Percentiles rank a stretch among this genome's conserved stretches.
These are phyloP conservation scores for Rhododendron griersonianum DNA, from an alignment of 148 eudicot genomes.

Conservation along the genomic window DNA sequence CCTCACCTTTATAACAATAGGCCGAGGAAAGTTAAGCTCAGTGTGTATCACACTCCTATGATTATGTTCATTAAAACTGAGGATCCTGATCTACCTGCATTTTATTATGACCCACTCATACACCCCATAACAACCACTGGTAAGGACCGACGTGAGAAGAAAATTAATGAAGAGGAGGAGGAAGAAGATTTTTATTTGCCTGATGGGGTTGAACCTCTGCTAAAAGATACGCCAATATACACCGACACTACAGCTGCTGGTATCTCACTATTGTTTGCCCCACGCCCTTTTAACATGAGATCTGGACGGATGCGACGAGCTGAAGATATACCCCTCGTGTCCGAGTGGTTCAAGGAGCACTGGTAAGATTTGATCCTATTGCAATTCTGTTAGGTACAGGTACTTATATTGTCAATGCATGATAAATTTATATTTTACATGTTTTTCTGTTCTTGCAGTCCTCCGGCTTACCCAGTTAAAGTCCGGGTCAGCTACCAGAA, in stretches of 20 bases:
- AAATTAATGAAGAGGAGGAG: slow-evolving; percentile 61
- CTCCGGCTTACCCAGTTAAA: slow-evolving; percentile 97
- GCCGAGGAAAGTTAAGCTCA: slow-evolving; percentile 91
- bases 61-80: slow-evolving; percentile 91
- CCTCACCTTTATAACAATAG: slow-evolving; percentile 98
- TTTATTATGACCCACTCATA: slow-evolving; percentile 94
- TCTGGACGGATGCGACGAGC: slow-evolving; percentile 96
- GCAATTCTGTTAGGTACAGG: neutral
- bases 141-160: slow-evolving; percentile 73
- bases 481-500: slow-evolving; percentile 99
- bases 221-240: slow-evolving; percentile 63
- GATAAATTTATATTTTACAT: neutral
- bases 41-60: slow-evolving; percentile 97
- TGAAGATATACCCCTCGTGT: slow-evolving; percentile 97
- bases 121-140: slow-evolving; percentile 75
- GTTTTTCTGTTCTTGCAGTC: slow-evolving; percentile 48
- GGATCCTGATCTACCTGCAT: slow-evolving; percentile 99
- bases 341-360: slow-evolving; percentile 99
- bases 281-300: slow-evolving; percentile 95
- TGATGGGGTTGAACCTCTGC: slow-evolving; percentile 84
- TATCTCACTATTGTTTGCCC: slow-evolving; percentile 85
- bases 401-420: neutral
- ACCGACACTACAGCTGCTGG: slow-evolving; percentile 99
- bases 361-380: slow-evolving; percentile 44
- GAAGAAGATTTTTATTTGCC: slow-evolving; percentile 88